Conservation (phyloP, 306 rosid genomes). For the Clitoria ternatea region DNA sequence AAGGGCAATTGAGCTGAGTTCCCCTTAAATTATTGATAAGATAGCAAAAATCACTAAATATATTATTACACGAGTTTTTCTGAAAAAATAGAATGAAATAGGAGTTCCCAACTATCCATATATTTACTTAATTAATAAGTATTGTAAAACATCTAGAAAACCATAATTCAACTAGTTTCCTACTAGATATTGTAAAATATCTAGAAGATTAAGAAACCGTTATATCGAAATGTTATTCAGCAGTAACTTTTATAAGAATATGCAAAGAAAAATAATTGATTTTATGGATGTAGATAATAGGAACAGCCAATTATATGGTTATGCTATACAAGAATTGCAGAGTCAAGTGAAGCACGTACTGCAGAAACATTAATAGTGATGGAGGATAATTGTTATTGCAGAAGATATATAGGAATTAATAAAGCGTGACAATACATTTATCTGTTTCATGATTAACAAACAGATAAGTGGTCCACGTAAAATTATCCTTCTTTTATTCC, state of each 20-base stretch:
- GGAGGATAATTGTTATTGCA: neutral
- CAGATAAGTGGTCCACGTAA: slow-evolving; percentile 6
- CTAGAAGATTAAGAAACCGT: neutral
- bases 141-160: no score
- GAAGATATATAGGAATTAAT: slow-evolving; percentile 15
- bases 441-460: slow-evolving; percentile 5
- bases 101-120: no score
- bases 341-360: slow-evolving; percentile 5
- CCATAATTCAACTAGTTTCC: no score
- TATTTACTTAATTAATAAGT: no score
- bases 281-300: neutral
- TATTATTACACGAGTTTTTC: no score
- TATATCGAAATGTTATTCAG: neutral
- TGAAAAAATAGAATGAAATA: no score
- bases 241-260: neutral
- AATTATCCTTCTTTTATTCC: neutral
- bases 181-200: neutral
- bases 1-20: slow-evolving; percentile 15
- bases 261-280: neutral
- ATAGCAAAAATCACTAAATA: neutral
- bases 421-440: neutral
- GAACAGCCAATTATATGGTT: slow-evolving; percentile 12
- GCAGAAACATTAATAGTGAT: slow-evolving; percentile 5
- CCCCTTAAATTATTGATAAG: slow-evolving; percentile 22
- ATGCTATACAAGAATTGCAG: neutral